Conservation (phyloP, 2,329 filamentous ascomycete genomes). For the Fusarium kyushuense region DNA sequence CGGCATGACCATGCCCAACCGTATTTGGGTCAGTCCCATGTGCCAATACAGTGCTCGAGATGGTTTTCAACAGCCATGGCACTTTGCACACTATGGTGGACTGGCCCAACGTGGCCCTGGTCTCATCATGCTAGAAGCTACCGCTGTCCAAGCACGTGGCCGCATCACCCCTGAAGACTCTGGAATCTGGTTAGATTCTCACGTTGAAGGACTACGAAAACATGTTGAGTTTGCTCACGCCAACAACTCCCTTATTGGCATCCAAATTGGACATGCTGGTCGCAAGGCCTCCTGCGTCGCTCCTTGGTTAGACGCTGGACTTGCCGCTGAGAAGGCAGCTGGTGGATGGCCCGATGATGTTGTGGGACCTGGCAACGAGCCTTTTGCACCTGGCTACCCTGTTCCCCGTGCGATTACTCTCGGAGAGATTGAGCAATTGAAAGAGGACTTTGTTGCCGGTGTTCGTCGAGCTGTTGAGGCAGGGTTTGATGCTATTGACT, state of each 20-base stretch:
- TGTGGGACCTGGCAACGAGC: slow-evolving; percentile 58
- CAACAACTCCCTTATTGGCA: slow-evolving; percentile 73
- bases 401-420: slow-evolving; percentile 73
- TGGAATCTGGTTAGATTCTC: slow-evolving; percentile 75
- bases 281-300: slow-evolving; percentile 64
- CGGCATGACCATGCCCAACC: slow-evolving; percentile 65
- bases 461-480: slow-evolving; percentile 68
- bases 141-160: slow-evolving; percentile 73
- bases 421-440: slow-evolving; percentile 72
- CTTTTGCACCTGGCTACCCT: slow-evolving; percentile 67
- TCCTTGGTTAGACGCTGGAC: slow-evolving; percentile 60
- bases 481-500: slow-evolving; percentile 77
- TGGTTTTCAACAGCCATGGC: slow-evolving; percentile 76
- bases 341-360: slow-evolving; percentile 67
- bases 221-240: slow-evolving; percentile 75
- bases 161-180: slow-evolving; percentile 75
- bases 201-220: slow-evolving; percentile 69
- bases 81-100: slow-evolving; percentile 77
- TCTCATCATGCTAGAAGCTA: slow-evolving; percentile 75
- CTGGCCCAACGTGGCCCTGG: slow-evolving; percentile 77
- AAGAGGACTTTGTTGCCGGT: slow-evolving; percentile 67
- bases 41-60: slow-evolving; percentile 56
- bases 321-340: slow-evolving; percentile 60
- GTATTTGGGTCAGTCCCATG: slow-evolving; percentile 70
- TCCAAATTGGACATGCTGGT: slow-evolving; percentile 78